Evolutionary conservation across 495 filamentous ascomycete genomes (phyloP), one percentile per base, ranked within the genome.

Genomic region (Aspergillus conjunctus): DNA sequence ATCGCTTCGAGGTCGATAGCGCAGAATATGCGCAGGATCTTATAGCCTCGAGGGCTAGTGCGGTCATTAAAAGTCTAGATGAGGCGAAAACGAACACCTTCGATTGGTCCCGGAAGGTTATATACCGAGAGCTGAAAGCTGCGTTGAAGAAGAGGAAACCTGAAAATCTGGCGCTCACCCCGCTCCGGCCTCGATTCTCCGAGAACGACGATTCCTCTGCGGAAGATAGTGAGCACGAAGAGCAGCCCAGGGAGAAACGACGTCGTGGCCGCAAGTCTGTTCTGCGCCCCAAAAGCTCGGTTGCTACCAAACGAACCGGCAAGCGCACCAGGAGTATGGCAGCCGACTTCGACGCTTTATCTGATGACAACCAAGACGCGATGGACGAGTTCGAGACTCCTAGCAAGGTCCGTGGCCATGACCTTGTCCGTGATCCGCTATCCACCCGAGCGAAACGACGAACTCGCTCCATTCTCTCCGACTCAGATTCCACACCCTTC

Each of bases 241-340:
- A 66, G 59, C 57, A 70, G 37, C 52, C 71, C 46, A 52, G 67
- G 66, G 55, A 54, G 32, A 62, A 56, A 43, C 66, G 58, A 49
- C 68, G 63, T 12, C 72, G 73, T 11, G 74, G 73, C 22, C 74
- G 76, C 45, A 82, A 80, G 60, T 86, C 83, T 6, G 77, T 83
- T 2, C 67, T 85, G 4, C 77, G 81, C 33, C 83, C 83, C 3
- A 83, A 77, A 34, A 73, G 71, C 54, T 67, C 71, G 1, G 58
- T 77, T 18, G 77, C 77, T 12, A 64, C 63, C 7, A 80, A 77
- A 56, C 65, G 80, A 64, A 73, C 76, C 37, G 71, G 78, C 66
- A 70, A 81, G 71, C 69, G 85, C 74, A 76, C 81, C 64, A 63
- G 82, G 67, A 72, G 70, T 61, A 63, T 56, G 54, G 66, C 70